Conservation (phyloP, 306 rosid genomes). For the Vigna hirtella region DNA sequence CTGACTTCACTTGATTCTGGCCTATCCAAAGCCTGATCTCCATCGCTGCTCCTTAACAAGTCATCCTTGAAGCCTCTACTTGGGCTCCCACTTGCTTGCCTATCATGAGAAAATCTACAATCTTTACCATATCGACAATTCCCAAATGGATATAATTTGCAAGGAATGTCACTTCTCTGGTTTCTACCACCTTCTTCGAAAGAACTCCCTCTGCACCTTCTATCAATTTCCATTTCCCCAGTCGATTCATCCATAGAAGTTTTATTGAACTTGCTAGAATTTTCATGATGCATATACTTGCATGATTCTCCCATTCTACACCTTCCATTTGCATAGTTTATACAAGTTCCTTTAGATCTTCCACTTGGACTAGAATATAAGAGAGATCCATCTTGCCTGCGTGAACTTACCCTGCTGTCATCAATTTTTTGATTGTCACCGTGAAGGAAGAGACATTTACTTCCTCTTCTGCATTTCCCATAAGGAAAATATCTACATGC, state of each 20-base stretch:
- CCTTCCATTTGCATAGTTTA: background rate
- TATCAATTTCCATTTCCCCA: conserved; percentile 73
- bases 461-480: conserved; percentile 91
- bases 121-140: conserved; percentile 85
- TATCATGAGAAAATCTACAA: conserved; percentile 92
- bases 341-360: too few species aligned
- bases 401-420: conserved; percentile 74
- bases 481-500: conserved; percentile 76
- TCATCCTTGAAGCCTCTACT: conserved; percentile 68
- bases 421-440: conserved; percentile 61
- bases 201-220: conserved; percentile 60
- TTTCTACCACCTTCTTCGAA: conserved; percentile 57
- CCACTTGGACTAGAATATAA: too few species aligned
- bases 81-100: conserved; percentile 63
- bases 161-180: conserved; percentile 66
- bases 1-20: conserved; percentile 60
- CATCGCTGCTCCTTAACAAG: conserved; percentile 59
- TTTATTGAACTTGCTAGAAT: conserved; percentile 58
- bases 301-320: conserved; percentile 81
- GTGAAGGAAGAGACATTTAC: conserved; percentile 77
- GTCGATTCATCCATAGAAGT: conserved; percentile 57
- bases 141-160: conserved; percentile 84
- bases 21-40: conserved; percentile 56
- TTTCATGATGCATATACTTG: conserved; percentile 44
- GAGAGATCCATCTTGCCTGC: conserved; percentile 56